A percentile compares a stretch with the other conserved stretches of the same genome.
These are phyloP conservation scores for Naganishia sp. DNA, from an alignment of 1,284 basidiomycete species.

Conservation along the genomic window DNA sequence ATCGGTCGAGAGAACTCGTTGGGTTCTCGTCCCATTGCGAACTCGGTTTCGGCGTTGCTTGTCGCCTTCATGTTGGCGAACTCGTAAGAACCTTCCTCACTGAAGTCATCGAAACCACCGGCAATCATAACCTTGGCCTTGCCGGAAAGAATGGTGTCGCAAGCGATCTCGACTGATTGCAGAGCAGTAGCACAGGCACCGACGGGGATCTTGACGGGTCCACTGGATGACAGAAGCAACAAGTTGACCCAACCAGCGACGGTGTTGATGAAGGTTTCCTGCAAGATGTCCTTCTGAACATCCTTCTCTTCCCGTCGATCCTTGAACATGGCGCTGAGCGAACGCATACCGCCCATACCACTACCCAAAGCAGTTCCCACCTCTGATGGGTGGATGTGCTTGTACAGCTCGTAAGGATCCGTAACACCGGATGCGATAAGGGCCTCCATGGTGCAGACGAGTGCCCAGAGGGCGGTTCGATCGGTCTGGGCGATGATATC, in stretches of 20 bases:
- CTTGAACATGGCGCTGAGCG: constrained; percentile 94
- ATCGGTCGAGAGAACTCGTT: constrained; percentile 98
- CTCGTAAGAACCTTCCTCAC: constrained; percentile 94
- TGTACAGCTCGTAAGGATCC: constrained; percentile 95
- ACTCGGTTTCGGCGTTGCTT: constrained; percentile 92
- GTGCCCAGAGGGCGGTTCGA: constrained; percentile 93
- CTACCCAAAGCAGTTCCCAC: constrained; percentile 89
- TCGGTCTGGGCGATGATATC: constrained; percentile 95
- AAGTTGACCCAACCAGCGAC: constrained; percentile 98
- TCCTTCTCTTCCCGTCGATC: constrained; percentile 96
- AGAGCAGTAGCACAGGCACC: constrained; percentile 97
- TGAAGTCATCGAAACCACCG: constrained; percentile 96
- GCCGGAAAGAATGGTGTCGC: constrained; percentile 87
- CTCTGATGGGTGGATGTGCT: constrained; percentile 94
- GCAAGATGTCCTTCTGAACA: constrained; percentile 95
- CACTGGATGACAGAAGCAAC: constrained; percentile 86
- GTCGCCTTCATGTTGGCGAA: constrained; percentile 99
- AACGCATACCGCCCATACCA: constrained; percentile 94
- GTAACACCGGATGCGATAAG: constrained; percentile 96
- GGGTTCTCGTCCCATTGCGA: constrained; percentile 97
- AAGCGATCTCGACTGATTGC: constrained; percentile 97
- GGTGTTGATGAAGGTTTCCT: constrained; percentile 98
- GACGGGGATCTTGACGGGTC: constrained; percentile 97
- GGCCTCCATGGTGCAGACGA: constrained; percentile 90
- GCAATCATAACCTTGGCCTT: constrained; percentile 99